phyloP scores from a whole-genome alignment of 306 rosid genomes.

The Senna tora region DNA sequence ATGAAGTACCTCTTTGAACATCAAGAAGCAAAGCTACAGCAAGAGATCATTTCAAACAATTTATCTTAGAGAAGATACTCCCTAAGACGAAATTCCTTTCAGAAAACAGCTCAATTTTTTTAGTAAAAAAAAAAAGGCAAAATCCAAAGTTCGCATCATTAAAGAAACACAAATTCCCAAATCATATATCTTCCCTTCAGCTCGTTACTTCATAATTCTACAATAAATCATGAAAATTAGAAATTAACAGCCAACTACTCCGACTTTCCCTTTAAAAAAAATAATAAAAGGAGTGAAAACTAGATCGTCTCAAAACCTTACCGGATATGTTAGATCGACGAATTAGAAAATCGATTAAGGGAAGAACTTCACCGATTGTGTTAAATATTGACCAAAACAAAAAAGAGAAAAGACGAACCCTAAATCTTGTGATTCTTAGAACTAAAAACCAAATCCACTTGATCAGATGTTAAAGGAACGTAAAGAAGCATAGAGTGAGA shows the following conservation, averaged over 20 bases:
- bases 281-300: background rate
- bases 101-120: background rate
- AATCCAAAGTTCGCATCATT: too few relatives aligned
- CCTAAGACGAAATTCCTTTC: background rate
- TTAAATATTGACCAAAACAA: background rate
- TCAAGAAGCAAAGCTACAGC: background rate
- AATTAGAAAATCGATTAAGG: background rate
- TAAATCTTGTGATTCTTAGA: background rate
- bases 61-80: constrained; percentile 10
- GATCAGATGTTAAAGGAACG: background rate
- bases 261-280: background rate
- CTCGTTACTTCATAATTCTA: background rate
- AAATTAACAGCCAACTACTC: constrained; percentile 4
- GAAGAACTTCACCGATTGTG: background rate
- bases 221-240: constrained; percentile 5
- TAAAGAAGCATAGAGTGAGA: background rate
- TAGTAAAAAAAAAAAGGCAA: background rate
- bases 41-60: constrained; percentile 18
- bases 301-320: background rate
- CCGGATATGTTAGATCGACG: constrained; percentile 25
- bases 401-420: background rate
- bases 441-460: background rate
- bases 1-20: background rate
- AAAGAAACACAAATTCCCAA: too few relatives aligned
- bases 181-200: too few relatives aligned